phyloP scores from a whole-genome alignment of 2,329 filamentous ascomycete genomes.

The Didymella keratinophila region DNA sequence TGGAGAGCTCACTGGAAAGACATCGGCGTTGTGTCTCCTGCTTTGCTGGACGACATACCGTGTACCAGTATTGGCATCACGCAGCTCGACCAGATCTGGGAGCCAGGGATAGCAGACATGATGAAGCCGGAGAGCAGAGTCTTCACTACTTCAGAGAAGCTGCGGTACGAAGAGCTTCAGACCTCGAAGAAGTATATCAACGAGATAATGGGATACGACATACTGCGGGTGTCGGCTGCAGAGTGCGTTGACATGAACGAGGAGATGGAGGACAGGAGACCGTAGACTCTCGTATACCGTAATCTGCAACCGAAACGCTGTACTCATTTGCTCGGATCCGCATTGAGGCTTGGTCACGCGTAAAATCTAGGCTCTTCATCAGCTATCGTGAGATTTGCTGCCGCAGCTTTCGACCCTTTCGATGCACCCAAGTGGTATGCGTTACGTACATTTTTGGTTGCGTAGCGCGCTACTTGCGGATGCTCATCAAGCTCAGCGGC shows the following conservation, averaged over 20 bases:
- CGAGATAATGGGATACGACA: conserved; percentile 49
- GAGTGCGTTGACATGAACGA: conserved; percentile 25
- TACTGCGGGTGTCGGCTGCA: conserved; percentile 38
- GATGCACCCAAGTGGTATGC: conserved; percentile 24
- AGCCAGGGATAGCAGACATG: conserved; percentile 42
- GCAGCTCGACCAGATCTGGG: conserved; percentile 49
- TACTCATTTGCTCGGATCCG: conserved; percentile 1
- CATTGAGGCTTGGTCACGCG: conserved; percentile 12
- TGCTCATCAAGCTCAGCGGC: conserved; percentile 25
- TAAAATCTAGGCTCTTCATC: conserved; percentile 21
- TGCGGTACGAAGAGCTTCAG: conserved; percentile 39
- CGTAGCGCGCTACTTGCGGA: conserved; percentile 26
- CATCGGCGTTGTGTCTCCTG: conserved; percentile 45
- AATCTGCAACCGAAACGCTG: background rate
- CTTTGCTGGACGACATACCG: conserved; percentile 47
- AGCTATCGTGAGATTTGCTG: conserved; percentile 26
- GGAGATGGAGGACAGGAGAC: conserved; percentile 20
- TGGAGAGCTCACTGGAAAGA: conserved; percentile 48
- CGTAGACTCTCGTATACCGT: background rate
- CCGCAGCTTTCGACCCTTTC: conserved; percentile 19
- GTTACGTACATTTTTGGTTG: conserved; percentile 34
- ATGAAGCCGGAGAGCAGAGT: conserved; percentile 41
- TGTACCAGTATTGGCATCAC: conserved; percentile 49
- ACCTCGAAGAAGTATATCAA: conserved; percentile 45
- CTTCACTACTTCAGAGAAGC: conserved; percentile 42